Base-by-base conservation (phyloP, 31 red algal species). In the Porphyra umbilicalis region DNA sequence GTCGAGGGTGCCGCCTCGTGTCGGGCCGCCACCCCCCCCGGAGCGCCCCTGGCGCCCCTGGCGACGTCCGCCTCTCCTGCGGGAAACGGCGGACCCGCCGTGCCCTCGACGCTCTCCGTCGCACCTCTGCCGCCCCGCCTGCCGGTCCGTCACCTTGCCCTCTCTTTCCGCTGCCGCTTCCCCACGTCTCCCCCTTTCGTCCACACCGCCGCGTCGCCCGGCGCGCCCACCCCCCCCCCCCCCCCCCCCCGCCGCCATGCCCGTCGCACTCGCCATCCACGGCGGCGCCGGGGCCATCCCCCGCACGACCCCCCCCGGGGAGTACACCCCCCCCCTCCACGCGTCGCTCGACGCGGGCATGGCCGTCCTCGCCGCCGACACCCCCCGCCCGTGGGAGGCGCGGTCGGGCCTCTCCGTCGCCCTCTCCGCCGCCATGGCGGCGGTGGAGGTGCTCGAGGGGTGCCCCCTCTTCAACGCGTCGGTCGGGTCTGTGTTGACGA, bases 281-380 rank as follows among this genome's bases (percentile, higher is more conserved):
- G 90, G 90, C 6, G 90, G 90, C 25, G 90, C 90, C 29, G 90
- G 90, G 16, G 77, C 75, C 20, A 84, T 92, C 77, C 77, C 81
- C 36, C 80, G 82, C 6, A 79, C 81, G 13, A 92, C 81, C 11
- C 57, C 2, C 20, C 57, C 57, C 25, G 30, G 57, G 5, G 85
- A 80, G 33, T 18, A 79, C 10, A 86, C 38, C 35, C 85, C 90
- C 2, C 79, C 81, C 38, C 85, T 71, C 8, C 20, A 92, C 32
- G 67, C 68, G 37, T 77, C 88, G n/a, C 82, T 92, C 20, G 82
- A 88, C 9, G 81, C 4, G 35, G 90, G 85, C 33, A 32, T 34
- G 34, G 74, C 33, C 32, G 25, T 32, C 35, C 38, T 18, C 2
- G 76, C 35, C 6, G 83, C 88, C 35, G 78, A 34, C 31, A 18